A percentile compares a stretch with the other conserved stretches of the same genome.
Evolutionary conservation across 768 basidiomycete genomes (phyloP).

Genomic region (Lactarius psammicola): DNA sequence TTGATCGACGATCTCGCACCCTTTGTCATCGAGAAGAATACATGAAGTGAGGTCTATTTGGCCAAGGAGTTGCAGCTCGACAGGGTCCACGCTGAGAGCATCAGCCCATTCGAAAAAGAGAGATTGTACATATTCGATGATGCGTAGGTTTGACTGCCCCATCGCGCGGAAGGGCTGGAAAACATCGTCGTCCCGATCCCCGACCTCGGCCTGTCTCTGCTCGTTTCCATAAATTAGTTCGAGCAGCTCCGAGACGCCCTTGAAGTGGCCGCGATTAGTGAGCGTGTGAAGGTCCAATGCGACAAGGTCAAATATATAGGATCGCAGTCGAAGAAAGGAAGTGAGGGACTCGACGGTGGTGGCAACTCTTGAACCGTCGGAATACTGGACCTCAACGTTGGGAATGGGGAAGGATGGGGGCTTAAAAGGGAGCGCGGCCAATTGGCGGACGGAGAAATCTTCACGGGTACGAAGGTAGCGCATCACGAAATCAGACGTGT

Average conservation of each 20-base stretch:
- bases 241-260: slow-evolving; percentile 70
- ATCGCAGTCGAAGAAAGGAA: slow-evolving; percentile 78
- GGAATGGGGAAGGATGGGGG: slow-evolving; percentile 53
- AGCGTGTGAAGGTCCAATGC: slow-evolving; percentile 88
- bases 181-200: slow-evolving; percentile 47
- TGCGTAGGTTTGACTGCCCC: slow-evolving; percentile 78
- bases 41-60: slow-evolving; percentile 70
- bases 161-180: slow-evolving; percentile 65
- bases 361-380: slow-evolving; percentile 64
- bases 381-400: slow-evolving; percentile 61
- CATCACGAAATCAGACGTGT: slow-evolving; percentile 76
- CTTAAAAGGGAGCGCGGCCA: slow-evolving; percentile 70
- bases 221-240: slow-evolving; percentile 78
- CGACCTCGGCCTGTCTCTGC: slow-evolving; percentile 43
- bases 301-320: slow-evolving; percentile 79
- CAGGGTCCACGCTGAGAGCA: slow-evolving; percentile 53
- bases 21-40: slow-evolving; percentile 60
- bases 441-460: slow-evolving; percentile 85
- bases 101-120: slow-evolving; percentile 90
- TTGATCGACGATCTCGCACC: slow-evolving; percentile 83
- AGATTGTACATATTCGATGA: slow-evolving; percentile 86
- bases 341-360: slow-evolving; percentile 68
- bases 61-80: slow-evolving; percentile 62
- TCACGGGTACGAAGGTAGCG: slow-evolving; percentile 85
- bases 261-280: slow-evolving; percentile 72